phyloP scores from a whole-genome alignment of 352 stramenopile species.

The Phytophthora citricola region DNA sequence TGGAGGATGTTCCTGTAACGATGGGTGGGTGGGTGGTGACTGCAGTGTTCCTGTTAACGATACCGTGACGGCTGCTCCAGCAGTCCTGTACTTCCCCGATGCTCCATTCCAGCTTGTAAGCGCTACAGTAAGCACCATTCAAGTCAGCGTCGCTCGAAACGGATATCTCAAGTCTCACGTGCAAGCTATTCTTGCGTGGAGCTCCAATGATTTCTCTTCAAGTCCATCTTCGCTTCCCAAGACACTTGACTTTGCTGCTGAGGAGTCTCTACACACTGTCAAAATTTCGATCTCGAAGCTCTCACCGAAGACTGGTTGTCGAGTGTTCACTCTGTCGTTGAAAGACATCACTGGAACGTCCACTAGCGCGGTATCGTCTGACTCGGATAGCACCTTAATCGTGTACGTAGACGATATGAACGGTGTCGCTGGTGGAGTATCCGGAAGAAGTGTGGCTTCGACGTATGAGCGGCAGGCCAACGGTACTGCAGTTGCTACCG shows the following conservation, averaged over 20 bases:
- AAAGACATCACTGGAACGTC: constrained; percentile 21
- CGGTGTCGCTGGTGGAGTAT: constrained; percentile 21
- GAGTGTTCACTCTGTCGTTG: constrained; percentile 45
- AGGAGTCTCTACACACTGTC: constrained; percentile 32
- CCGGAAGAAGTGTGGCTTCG: constrained; percentile 8
- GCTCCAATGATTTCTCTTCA: constrained; percentile 41
- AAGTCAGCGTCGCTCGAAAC: constrained; percentile 43
- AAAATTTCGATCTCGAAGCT: constrained; percentile 34
- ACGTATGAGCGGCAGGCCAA: constrained; percentile 37
- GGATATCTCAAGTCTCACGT: constrained; percentile 29
- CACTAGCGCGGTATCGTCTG: constrained; percentile 34
- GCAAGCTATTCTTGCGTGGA: constrained; percentile 31
- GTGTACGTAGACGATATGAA: constrained; percentile 69
- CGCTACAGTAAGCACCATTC: constrained; percentile 22
- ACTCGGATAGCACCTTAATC: constrained; percentile 39
- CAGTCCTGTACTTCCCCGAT: constrained; percentile 58
- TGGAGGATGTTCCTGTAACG: constrained; percentile 56
- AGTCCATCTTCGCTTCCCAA: constrained; percentile 17
- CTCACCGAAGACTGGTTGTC: constrained; percentile 41
- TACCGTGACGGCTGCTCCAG: constrained; percentile 3
- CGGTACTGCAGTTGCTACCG: constrained; percentile 16
- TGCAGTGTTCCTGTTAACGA: constrained; percentile 39
- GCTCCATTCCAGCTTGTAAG: constrained; percentile 35
- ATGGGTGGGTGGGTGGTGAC: constrained; percentile 49
- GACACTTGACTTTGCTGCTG: constrained; percentile 30